These are phyloP conservation scores for Teunomyces lycoperdinae DNA, from an alignment of 805 yeast genomes.

Conservation along the genomic window DNA sequence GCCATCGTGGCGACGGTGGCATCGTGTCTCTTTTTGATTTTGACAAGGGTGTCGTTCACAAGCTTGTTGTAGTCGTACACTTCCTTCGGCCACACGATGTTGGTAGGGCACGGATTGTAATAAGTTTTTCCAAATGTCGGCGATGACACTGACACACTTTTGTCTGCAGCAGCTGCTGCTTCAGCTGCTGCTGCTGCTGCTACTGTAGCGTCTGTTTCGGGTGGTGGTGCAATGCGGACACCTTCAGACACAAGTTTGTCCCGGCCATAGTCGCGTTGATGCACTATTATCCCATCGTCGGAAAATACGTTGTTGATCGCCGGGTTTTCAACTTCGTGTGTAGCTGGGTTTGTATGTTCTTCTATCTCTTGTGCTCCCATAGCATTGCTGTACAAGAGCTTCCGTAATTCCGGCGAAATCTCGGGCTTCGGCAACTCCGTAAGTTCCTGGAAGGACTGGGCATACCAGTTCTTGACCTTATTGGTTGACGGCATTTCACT, in stretches of 20 bases:
- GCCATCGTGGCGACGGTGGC: conserved; percentile 92
- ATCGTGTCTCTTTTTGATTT: conserved; percentile 81
- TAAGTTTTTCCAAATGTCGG: conserved; percentile 43
- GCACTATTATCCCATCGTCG: conserved; percentile 52
- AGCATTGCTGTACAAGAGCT: conserved; percentile 27
- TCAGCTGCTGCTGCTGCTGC: conserved; percentile 5
- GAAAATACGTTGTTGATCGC: conserved; percentile 40
- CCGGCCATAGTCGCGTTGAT: conserved; percentile 7
- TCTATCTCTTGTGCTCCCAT: conserved; percentile 5
- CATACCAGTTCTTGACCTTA: conserved; percentile 84
- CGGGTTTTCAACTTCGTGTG: conserved; percentile 28
- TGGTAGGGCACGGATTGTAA: conserved; percentile 55
- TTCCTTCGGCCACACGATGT: conserved; percentile 67
- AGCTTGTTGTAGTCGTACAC: conserved; percentile 65
- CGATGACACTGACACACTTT: conserved; percentile 14
- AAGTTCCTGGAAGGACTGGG: conserved; percentile 83
- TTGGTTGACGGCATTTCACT: conserved; percentile 70
- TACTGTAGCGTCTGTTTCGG: neutral
- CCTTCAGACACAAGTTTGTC: conserved; percentile 16
- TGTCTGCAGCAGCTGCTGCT: conserved; percentile 5
- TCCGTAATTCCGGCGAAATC: conserved; percentile 41
- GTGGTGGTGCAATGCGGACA: conserved; percentile 1
- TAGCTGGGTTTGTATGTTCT: conserved; percentile 24
- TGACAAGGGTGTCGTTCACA: conserved; percentile 63
- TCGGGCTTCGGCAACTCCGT: conserved; percentile 60